Base-by-base conservation (phyloP, 371 early-diverging fungal species). In the Apophysomyces trapeziformis region DNA sequence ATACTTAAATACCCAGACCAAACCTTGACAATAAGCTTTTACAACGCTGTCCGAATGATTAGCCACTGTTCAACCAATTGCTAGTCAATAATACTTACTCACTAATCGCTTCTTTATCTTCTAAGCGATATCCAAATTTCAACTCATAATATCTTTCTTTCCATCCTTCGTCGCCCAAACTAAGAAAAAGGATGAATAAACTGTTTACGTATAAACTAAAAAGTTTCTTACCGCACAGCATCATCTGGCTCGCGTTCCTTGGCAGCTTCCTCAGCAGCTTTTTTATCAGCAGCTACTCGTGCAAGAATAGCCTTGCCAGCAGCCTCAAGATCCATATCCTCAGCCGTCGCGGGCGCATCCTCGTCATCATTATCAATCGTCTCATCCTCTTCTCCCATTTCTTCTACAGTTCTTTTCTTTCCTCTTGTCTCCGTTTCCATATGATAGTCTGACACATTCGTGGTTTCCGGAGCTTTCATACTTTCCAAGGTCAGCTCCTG, bases 1-100 rank as follows among this genome's bases (percentile, higher is more conserved):
- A 79, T 99, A 99, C 69, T 90, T 89, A 63, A 98, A 89, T 32
- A 99, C 96, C 99, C 99, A 99, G 68, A 93, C 92, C 38, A 99
- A 84, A n/a, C 99, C 99, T 74, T 97, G 95, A 47, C 98, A 87
- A 69, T 99, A 99, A 58, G 91, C 87, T 60, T 88, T 87, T 12
- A 92, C 96, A 65, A 97, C 82, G 13, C 90, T 87, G 73, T 64
- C 35, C 63, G 38, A 58, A 64, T 69, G 46, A 39, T 18, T 26
- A 32, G 58, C 37, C 38, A n/a, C 7, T 7, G 12, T 38, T 9
- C 18, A 38, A n/a, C 11, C 1, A 44, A 58, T 18, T 21, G n/a
- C 8, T 26, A 41, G 16, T 21, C 7, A 32, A 18, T 37, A 38
- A 7, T 3, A 75, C 85, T 75, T 82, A 88, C 87, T 87, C 69